Conservation (phyloP, 306 rosid species). For the Malus sylvestris region DNA sequence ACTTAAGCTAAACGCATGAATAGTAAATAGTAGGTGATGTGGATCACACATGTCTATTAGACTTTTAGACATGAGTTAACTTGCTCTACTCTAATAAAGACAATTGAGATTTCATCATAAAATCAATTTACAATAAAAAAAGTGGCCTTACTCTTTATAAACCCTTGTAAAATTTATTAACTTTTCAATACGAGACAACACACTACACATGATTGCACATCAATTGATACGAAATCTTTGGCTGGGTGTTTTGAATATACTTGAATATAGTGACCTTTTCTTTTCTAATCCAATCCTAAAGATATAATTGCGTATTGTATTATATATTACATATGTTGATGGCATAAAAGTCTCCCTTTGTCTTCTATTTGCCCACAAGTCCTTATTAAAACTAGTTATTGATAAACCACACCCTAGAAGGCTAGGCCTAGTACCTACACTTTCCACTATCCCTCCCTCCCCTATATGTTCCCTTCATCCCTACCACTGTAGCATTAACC, state of each 20-base stretch:
- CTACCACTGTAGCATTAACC: not conserved
- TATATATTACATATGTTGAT: too few species aligned
- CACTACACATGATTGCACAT: not conserved
- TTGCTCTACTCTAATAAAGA: not conserved
- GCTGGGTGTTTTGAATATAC: not conserved
- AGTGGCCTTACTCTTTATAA: not conserved
- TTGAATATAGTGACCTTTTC: not conserved
- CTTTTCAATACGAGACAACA: not conserved
- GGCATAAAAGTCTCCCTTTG: not conserved
- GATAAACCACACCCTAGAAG: not conserved
- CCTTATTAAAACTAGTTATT: not conserved
- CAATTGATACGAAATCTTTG: not conserved
- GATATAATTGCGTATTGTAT: too few species aligned
- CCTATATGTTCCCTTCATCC: not conserved
- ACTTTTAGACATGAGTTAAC: not conserved
- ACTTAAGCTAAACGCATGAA: too few species aligned
- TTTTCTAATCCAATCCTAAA: too few species aligned
- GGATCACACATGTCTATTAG: not conserved
- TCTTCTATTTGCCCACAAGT: not conserved
- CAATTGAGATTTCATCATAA: fast-evolving
- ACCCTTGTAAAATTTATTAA: too few species aligned
- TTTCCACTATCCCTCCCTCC: not conserved
- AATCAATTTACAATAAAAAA: too few species aligned
- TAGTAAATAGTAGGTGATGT: too few species aligned
- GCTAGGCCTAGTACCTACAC: not conserved